Conservation (phyloP, 2,329 filamentous ascomycete species). For the Alternaria metachromatica region DNA sequence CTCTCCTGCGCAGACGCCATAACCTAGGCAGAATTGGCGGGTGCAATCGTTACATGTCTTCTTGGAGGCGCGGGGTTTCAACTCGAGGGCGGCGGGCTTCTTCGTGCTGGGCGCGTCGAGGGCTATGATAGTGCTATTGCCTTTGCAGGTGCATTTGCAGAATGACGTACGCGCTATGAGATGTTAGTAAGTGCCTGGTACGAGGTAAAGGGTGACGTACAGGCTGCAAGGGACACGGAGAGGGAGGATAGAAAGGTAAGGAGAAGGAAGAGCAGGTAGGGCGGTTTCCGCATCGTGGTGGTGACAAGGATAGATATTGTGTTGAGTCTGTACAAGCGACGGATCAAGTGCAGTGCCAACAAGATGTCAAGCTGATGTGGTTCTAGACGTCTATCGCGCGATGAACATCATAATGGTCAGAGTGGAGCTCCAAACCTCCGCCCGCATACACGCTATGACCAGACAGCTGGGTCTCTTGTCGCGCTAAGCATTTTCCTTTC, state of each 20-base stretch:
- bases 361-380: background rate
- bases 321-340: background rate
- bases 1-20: constrained; percentile 66
- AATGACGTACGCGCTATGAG: constrained; percentile 64
- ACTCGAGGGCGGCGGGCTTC: constrained; percentile 27
- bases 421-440: constrained; percentile 20
- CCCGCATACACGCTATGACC: constrained; percentile 22
- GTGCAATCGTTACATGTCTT: constrained; percentile 71
- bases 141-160: constrained; percentile 75
- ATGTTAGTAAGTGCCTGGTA: background rate
- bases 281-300: constrained; percentile 32
- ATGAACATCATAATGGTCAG: constrained; percentile 6
- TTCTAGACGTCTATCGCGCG: background rate
- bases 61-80: constrained; percentile 40
- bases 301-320: background rate
- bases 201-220: constrained; percentile 40
- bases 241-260: constrained; percentile 44
- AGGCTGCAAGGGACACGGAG: constrained; percentile 51
- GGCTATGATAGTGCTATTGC: constrained; percentile 71
- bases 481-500: constrained; percentile 47
- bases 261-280: constrained; percentile 31
- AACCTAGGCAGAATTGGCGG: constrained; percentile 69
- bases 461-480: constrained; percentile 21
- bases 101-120: constrained; percentile 57
- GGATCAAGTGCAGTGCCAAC: background rate